phyloP scores from a whole-genome alignment of 805 yeast genomes.

The Yamadazyma kitorensis region DNA sequence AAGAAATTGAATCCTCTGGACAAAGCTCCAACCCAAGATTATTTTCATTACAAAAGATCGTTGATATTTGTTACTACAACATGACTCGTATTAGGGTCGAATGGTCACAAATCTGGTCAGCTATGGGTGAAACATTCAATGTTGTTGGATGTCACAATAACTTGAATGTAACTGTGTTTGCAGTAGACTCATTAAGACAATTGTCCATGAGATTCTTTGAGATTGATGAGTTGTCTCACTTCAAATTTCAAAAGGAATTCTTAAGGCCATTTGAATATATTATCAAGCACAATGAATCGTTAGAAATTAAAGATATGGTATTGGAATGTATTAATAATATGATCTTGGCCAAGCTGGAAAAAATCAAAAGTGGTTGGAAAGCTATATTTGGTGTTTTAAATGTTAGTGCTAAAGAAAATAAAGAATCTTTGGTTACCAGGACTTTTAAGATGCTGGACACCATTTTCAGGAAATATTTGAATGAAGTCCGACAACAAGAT shows the following conservation, averaged over 20 bases:
- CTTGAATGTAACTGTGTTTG: constrained; percentile 76
- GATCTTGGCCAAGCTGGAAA: constrained; percentile 68
- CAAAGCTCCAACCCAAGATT: constrained; percentile 81
- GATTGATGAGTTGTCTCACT: constrained; percentile 90
- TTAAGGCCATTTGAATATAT: constrained; percentile 86
- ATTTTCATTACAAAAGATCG: constrained; percentile 91
- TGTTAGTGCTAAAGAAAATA: constrained; percentile 62
- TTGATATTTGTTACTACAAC: constrained; percentile 96
- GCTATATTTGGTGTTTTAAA: constrained; percentile 79
- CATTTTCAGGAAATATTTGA: constrained; percentile 61
- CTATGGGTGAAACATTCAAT: constrained; percentile 87
- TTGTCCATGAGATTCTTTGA: constrained; percentile 88
- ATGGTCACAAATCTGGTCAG: constrained; percentile 94
- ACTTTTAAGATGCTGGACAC: constrained; percentile 62
- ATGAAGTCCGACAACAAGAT: constrained; percentile 65
- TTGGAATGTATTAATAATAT: constrained; percentile 86
- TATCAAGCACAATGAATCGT: constrained; percentile 60
- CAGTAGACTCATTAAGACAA: constrained; percentile 91
- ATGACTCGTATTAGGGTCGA: constrained; percentile 95
- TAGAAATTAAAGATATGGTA: constrained; percentile 81
- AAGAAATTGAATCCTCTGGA: constrained; percentile 88
- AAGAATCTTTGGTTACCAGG: constrained; percentile 58
- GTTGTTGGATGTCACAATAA: constrained; percentile 80
- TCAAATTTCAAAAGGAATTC: constrained; percentile 93
- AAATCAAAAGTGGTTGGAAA: constrained; percentile 92